These are phyloP conservation scores for Botrytis aclada DNA, from an alignment of 2,329 filamentous ascomycete genomes.

Conservation along the genomic window DNA sequence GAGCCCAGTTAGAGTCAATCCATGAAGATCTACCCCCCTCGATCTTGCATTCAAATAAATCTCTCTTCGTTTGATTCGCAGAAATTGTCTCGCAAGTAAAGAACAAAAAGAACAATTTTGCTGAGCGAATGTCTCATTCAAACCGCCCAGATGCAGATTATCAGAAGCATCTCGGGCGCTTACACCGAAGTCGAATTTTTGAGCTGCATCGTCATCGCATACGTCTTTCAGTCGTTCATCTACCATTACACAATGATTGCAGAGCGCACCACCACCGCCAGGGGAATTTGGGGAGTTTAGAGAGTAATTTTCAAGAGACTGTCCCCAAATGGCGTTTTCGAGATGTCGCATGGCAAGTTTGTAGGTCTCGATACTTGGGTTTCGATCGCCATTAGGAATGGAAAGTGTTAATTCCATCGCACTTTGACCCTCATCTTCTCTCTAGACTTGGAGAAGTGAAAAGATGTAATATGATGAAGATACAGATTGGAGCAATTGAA, in stretches of 20 bases:
- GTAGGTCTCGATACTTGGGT: neutral
- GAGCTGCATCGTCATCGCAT: neutral
- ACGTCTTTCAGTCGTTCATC: neutral
- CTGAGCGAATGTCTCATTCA: neutral
- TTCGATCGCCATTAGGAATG: neutral
- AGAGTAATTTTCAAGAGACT: too few species aligned
- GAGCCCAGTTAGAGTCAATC: neutral
- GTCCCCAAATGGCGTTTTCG: neutral
- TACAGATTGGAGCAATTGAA: neutral
- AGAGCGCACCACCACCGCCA: neutral
- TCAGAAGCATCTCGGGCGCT: neutral
- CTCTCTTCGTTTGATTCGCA: neutral
- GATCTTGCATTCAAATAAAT: neutral
- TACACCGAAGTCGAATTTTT: neutral
- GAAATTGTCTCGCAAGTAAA: neutral
- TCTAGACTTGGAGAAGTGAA: neutral
- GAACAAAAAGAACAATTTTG: neutral
- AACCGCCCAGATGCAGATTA: neutral
- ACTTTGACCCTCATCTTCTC: neutral
- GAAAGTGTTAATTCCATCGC: neutral
- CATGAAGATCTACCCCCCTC: neutral
- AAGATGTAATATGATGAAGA: neutral
- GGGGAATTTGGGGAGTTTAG: accelerated
- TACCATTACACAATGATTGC: neutral
- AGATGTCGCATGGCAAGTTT: neutral